Evolutionary conservation across 2,329 filamentous ascomycete genomes (phyloP).

Genomic region (Microthyrium microscopicum): DNA sequence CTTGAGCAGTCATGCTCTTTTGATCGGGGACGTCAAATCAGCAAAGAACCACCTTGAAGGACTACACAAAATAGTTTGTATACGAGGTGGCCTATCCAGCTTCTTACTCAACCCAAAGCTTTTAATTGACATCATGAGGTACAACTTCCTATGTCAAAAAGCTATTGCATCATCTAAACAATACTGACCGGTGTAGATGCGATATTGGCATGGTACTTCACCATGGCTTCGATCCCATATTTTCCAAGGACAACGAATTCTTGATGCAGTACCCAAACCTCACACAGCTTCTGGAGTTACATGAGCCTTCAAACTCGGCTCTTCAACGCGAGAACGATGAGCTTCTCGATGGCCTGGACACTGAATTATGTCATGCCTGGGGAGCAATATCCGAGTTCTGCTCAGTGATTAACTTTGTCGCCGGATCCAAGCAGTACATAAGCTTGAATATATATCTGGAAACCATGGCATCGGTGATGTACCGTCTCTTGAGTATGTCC

Average conservation of each 20-base stretch:
- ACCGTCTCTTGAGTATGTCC: conserved; percentile 27
- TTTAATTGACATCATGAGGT: conserved; percentile 20
- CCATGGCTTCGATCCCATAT: conserved; percentile 12
- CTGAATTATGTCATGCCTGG: conserved; percentile 14
- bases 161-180: too few species aligned
- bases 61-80: conserved; percentile 20
- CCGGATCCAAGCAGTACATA: conserved; percentile 11
- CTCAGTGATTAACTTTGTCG: conserved; percentile 15
- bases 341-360: conserved; percentile 10
- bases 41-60: conserved; percentile 21
- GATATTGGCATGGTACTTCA: conserved; percentile 16
- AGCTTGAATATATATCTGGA: conserved; percentile 12
- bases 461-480: conserved; percentile 25
- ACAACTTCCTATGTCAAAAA: conserved; percentile 1
- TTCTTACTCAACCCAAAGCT: conserved; percentile 20
- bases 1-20: conserved; percentile 17
- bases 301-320: background rate
- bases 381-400: conserved; percentile 14
- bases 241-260: conserved; percentile 14
- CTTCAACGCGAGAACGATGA: conserved; percentile 8
- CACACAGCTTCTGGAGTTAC: background rate
- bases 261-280: conserved; percentile 13
- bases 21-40: conserved; percentile 14
- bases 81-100: conserved; percentile 20
- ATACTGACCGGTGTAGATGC: conserved; percentile 9